Base-by-base conservation (phyloP, 1,284 basidiomycete species). In the Leccinum variabile region DNA sequence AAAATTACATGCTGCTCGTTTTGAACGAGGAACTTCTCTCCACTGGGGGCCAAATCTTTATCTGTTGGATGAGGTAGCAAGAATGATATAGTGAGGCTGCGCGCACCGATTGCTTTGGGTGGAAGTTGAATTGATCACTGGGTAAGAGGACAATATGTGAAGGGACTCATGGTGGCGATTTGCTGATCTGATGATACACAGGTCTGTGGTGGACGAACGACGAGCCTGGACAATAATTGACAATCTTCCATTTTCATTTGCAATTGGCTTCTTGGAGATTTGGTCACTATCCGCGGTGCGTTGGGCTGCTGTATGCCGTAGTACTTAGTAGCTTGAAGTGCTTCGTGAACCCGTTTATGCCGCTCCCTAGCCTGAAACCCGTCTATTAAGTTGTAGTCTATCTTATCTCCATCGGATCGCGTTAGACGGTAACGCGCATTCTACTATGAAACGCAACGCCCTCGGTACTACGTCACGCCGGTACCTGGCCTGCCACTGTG, bases 281-380 rank as follows among this genome's bases (percentile, higher is more conserved):
- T 62, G 28, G 60, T 62, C 70, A 70, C 60, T 59, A 55, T 74
- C 69, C 73, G 70, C 69, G 73, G 73, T 59, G 53, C 50, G 39
- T 58, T 61, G 39, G 33, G 59, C 25, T 58, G 22, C 33, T 60
- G 61, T 44, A 54, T 57, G 50, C 8, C 39, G 25, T 22, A 41
- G 32, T 39, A 39, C 46, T 25, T 32, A 30, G 52, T 30, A 28
- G 52, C 28, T 10, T 14, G 25, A 32, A 55, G 37, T 35, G 25
- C 28, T 52, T 55, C 67, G 10, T 57, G 53, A 39, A 18, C 53
- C 28, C 32, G 16, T 22, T 55, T 56, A 55, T 54, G 54, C 55
- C 37, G 37, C 35, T 33, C 49, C 49, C 61, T 64, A 30, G 37
- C 59, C 57, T 67, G 67, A 60, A 67, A 71, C 65, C 65, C 52